These are phyloP conservation scores for Oligophagozyma castellii DNA, from an alignment of 1,139 yeast genomes.

Conservation along the genomic window DNA sequence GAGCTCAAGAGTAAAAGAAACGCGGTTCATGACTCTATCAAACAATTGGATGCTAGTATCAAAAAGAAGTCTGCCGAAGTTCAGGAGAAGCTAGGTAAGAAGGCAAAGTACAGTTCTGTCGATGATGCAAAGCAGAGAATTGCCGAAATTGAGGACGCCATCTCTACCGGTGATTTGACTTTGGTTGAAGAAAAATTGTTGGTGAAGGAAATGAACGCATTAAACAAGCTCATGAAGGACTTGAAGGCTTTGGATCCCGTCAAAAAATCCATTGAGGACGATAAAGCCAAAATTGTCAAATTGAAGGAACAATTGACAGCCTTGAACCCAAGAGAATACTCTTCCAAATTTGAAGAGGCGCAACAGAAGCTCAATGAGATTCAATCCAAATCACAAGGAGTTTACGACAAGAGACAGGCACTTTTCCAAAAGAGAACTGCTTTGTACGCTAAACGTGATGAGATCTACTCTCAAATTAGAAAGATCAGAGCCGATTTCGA, in stretches of 20 bases:
- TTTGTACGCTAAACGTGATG: conserved; percentile 58
- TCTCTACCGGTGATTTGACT: conserved; percentile 70
- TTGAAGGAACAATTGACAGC: conserved; percentile 56
- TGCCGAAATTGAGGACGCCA: conserved; percentile 52
- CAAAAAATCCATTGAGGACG: conserved; percentile 71
- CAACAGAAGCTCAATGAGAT: conserved; percentile 47
- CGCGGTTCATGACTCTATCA: conserved; percentile 57
- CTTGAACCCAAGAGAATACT: conserved; percentile 49
- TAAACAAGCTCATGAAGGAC: conserved; percentile 74
- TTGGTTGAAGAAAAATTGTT: conserved; percentile 84
- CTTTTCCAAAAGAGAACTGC: conserved; percentile 55
- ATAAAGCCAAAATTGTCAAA: conserved; percentile 61
- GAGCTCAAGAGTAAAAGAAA: conserved; percentile 59
- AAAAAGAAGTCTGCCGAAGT: conserved; percentile 71
- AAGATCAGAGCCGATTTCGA: conserved; percentile 55
- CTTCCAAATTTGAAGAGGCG: conserved; percentile 39
- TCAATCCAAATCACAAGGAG: conserved; percentile 49
- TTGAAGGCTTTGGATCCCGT: conserved; percentile 59
- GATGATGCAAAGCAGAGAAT: conserved; percentile 73
- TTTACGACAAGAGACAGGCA: conserved; percentile 51
- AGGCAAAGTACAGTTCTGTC: conserved; percentile 50
- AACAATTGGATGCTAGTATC: conserved; percentile 52
- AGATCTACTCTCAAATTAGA: conserved; percentile 48
- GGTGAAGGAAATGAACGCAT: conserved; percentile 72
- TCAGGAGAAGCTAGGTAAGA: conserved; percentile 28